Evolutionary conservation across 805 yeast genomes (phyloP).

Genomic region (Candida maltosa): DNA sequence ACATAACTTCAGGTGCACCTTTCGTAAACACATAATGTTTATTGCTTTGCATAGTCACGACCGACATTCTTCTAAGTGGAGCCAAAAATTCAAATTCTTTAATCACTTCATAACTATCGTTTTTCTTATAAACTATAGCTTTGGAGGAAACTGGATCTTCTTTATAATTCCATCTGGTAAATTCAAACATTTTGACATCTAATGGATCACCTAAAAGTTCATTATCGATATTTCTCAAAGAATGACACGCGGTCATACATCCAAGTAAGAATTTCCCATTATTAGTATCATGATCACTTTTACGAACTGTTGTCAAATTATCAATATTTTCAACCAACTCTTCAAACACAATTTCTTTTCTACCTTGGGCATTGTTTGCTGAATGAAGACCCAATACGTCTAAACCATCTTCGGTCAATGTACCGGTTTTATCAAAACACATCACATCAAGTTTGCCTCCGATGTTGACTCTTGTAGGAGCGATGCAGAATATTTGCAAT

Average conservation of each 20-base stretch:
- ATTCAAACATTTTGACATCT: slow-evolving; percentile 90
- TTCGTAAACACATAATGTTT: slow-evolving; percentile 53
- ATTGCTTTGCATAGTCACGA: slow-evolving; percentile 47
- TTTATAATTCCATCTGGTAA: slow-evolving; percentile 71
- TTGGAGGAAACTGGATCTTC: slow-evolving; percentile 46
- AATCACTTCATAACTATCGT: slow-evolving; percentile 25
- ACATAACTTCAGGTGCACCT: slow-evolving; percentile 96
- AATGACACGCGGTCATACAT: slow-evolving; percentile 79
- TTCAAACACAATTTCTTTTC: slow-evolving; percentile 37
- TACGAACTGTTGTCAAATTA: slow-evolving; percentile 6
- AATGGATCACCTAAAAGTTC: slow-evolving; percentile 91
- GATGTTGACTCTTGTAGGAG: slow-evolving; percentile 93
- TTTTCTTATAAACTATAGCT: slow-evolving; percentile 12
- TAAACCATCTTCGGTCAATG: slow-evolving; percentile 93
- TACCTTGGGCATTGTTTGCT: slow-evolving; percentile 35
- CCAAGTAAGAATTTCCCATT: slow-evolving; percentile 31
- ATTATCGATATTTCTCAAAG: slow-evolving; percentile 72
- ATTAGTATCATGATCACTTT: slow-evolving; percentile 21
- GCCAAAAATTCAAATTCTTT: slow-evolving; percentile 81
- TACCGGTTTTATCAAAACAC: slow-evolving; percentile 97
- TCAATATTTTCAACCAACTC: slow-evolving; percentile 17
- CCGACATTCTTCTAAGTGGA: slow-evolving; percentile 86
- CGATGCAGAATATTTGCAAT: slow-evolving; percentile 75
- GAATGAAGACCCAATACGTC: slow-evolving; percentile 69
- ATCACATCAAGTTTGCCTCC: slow-evolving; percentile 90